Base-by-base conservation (phyloP, 345 rosid genomes). In the Eucalyptus erythrocorys region DNA sequence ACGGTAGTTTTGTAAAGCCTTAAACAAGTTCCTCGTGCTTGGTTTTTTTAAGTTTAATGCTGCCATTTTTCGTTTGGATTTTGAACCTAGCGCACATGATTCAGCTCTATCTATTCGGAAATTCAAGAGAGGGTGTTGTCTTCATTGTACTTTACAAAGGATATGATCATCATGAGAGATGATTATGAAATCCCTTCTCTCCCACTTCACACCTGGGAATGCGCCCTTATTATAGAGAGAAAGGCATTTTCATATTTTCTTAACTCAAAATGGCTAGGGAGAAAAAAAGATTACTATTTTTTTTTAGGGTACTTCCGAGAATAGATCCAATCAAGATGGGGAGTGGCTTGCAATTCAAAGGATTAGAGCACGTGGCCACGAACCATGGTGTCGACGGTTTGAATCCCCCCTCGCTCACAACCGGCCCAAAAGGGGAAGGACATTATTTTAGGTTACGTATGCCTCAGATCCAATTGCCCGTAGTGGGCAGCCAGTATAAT, bases 381-480 rank as follows among this genome's bases (percentile, higher is more conserved):
- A 10, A 8, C 57, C 57, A 51, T 51, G 26, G 26, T 19, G 26
- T 51, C 0, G 24, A 2, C 4, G 24, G 57, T 51, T 51, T 0
- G 4, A 51, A 19, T 51, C 57, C 57, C 55, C 8, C 26, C 57
- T 51, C 2, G 1, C 55, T 51, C 57, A 51, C 57, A 51, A 19
- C 10, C 10, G 26, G 24, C 57, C 57, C 57, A 51, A 51, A 51
- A 51, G 57, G 57, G 26, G 19, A 64, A n/a, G 3, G 40, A n/a
- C 17, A 64, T 64, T 32, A 64, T n/a, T 64, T 64, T 64, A 64
- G 37, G 76, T n/a, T n/a, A 32, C 2, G 6, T n/a, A 64, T 64
- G 76, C 76, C 76, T 64, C 22, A 64, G 40, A 64, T 64, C 37
- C 34, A 34, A 64, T n/a, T n/a, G 40, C 76, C 17, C 76, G 76